phyloP scores from a whole-genome alignment of 371 early-diverging fungal genomes.

The Rhizopus microsporus region DNA sequence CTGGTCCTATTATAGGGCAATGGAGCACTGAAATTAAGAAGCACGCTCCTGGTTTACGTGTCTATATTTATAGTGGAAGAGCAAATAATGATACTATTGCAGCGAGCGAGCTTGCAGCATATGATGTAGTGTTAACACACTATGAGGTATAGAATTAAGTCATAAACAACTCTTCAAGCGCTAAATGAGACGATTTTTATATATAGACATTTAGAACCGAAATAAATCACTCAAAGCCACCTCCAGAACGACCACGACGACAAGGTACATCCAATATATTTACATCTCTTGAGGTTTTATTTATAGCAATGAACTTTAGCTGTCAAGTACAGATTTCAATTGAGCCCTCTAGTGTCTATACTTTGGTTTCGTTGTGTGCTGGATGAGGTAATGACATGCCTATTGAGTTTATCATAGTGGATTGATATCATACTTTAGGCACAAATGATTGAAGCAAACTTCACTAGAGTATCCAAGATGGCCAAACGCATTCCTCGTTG shows the following conservation, averaged over 20 bases:
- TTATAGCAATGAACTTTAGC: slow-evolving; percentile 10
- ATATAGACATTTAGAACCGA: slow-evolving; percentile 51
- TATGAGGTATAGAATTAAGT: slow-evolving; percentile 39
- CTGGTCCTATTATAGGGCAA: slow-evolving; percentile 61
- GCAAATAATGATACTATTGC: slow-evolving; percentile 10
- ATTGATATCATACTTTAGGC: slow-evolving; percentile 43
- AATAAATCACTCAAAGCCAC: slow-evolving; percentile 42
- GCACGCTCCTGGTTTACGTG: slow-evolving; percentile 48
- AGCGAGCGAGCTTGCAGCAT: slow-evolving; percentile 34
- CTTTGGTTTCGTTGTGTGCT: slow-evolving; percentile 67
- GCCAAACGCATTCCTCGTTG: slow-evolving; percentile 58
- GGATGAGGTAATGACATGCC: slow-evolving; percentile 39
- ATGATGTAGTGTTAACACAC: slow-evolving; percentile 62
- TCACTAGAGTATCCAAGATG: slow-evolving; percentile 53
- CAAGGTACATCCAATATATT: slow-evolving; percentile 17
- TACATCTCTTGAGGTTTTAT: not conserved
- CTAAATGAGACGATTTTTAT: not conserved
- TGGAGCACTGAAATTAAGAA: slow-evolving; percentile 62
- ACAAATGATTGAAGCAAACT: slow-evolving; percentile 65
- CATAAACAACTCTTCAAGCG: not conserved
- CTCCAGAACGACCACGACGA: slow-evolving; percentile 31
- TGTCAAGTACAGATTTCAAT: slow-evolving; percentile 39
- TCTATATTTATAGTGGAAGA: slow-evolving; percentile 33
- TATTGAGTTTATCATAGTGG: not conserved
- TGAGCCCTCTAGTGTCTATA: slow-evolving; percentile 49